Percentiles rank a stretch among this genome's conserved stretches.
Conservation (phyloP, 2,329 filamentous ascomycete species). For the Microascus cirrosus region DNA sequence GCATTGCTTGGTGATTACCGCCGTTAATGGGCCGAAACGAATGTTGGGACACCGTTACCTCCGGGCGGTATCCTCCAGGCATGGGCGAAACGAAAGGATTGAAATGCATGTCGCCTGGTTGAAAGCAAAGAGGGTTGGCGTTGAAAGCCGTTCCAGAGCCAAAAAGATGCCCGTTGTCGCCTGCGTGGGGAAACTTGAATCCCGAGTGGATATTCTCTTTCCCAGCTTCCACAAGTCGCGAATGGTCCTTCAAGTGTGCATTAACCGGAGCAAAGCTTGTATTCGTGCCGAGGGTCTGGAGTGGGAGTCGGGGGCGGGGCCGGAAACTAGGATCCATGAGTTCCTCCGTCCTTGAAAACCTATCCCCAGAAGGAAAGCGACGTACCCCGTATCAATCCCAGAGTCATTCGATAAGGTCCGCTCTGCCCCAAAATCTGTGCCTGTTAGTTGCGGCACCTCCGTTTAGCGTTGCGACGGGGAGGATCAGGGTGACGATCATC, state of each 20-base stretch:
- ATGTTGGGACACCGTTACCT: constrained; percentile 4
- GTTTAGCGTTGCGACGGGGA: not conserved
- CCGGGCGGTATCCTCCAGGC: constrained; percentile 4
- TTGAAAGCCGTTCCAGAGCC: constrained; percentile 10
- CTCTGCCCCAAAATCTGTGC: not conserved
- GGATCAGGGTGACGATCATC: not conserved
- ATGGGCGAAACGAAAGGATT: constrained; percentile 14
- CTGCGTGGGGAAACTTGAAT: constrained; percentile 10
- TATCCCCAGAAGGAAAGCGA: not conserved
- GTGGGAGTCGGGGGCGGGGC: not conserved
- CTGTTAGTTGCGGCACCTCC: constrained; percentile 1
- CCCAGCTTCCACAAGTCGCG: constrained; percentile 6
- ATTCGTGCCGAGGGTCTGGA: constrained; percentile 2
- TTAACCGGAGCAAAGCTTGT: constrained; percentile 12
- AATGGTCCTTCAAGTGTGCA: constrained; percentile 14
- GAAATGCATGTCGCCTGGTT: constrained; percentile 12
- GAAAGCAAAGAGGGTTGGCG: constrained; percentile 17
- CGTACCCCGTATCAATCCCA: not conserved
- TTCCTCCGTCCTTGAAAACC: not conserved
- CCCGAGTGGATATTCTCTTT: constrained; percentile 17
- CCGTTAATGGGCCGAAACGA: constrained; percentile 2
- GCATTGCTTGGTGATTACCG: constrained; percentile 1
- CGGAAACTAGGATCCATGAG: not conserved
- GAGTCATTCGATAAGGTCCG: not conserved
- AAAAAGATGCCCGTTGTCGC: constrained; percentile 9